Base-by-base conservation (phyloP, 2,329 filamentous ascomycete species). In the Fusarium sp. region DNA sequence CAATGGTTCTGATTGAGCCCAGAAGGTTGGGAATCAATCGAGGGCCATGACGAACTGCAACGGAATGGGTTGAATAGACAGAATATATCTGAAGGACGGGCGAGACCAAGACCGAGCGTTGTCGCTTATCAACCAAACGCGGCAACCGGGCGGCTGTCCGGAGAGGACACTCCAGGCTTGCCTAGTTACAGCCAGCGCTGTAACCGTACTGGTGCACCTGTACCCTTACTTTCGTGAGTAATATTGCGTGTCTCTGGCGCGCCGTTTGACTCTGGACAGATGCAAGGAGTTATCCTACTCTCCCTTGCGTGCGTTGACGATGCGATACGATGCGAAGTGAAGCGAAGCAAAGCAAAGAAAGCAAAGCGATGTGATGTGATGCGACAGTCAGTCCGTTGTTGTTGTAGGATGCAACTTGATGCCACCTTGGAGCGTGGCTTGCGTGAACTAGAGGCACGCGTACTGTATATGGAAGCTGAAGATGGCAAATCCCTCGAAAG, bases 121-220 rank as follows among this genome's bases (percentile, higher is more conserved):
- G 55, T 64, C 48, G 57, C 41, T 41, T 44, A 30, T 58, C 44
- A 46, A 65, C 56, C 53, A 65, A 61, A 60, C 64, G 60, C 60
- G 65, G 64, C 53, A 71, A 71, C 34, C 47, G 37, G 56, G 67
- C 62, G 58, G 58, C 32, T 51, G 58, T 51, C 64, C 46, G 53
- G 32, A 16, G 46, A 69, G 55, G 63, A 47, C 48, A 49, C 25
- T 51, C 24, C 32, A 49, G 41, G 48, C 49, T 56, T 66, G 58
- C 47, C 54, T 53, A 34, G 24, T 64, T 63, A 24, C 34, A 48
- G 27, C 40, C 61, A 57, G 59, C 20, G 44, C 44, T 47, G 58
- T 32, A 42, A 53, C 49, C 49, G 49, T 52, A 40, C 37, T 24
- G 25, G 22, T 27, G 22, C 14, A 34, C 49, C 34, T 52, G 32